Evolutionary conservation across 768 basidiomycete species (phyloP).

Genomic region (Leucocoprinus leucothites): DNA sequence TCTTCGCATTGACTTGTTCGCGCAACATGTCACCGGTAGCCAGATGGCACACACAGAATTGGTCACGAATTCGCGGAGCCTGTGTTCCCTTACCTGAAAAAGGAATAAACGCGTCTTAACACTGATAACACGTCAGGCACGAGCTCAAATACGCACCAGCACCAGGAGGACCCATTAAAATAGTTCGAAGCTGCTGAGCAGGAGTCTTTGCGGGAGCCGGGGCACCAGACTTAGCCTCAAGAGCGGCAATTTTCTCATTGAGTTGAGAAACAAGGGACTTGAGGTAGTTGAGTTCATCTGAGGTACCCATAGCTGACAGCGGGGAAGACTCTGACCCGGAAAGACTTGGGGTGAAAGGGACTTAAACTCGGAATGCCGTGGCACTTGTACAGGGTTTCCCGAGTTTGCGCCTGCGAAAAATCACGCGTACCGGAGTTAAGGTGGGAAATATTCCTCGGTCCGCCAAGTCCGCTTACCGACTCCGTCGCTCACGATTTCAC

Average conservation of each 20-base stretch:
- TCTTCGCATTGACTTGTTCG: constrained; percentile 86
- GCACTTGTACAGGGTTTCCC: constrained; percentile 1
- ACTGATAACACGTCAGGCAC: not conserved
- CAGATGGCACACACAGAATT: constrained; percentile 96
- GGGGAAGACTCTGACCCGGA: constrained; percentile 9
- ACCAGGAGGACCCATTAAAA: constrained; percentile 95
- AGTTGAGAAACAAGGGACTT: constrained; percentile 90
- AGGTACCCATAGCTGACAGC: constrained; percentile 47
- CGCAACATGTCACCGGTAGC: constrained; percentile 99
- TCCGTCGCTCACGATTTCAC: too few relatives aligned
- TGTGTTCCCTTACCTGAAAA: constrained; percentile 93
- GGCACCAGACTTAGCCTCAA: constrained; percentile 70
- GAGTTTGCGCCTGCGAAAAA: constrained; percentile 7
- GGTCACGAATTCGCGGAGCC: constrained; percentile 87
- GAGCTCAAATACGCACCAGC: constrained; percentile 61
- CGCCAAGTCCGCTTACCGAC: too few relatives aligned
- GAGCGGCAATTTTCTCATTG: constrained; percentile 78
- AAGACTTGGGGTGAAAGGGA: constrained; percentile 4
- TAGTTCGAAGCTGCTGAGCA: constrained; percentile 79
- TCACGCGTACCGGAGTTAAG: constrained; percentile 1
- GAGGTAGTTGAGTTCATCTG: constrained; percentile 90
- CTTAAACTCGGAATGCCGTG: constrained; percentile 2
- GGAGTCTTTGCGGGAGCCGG: constrained; percentile 47
- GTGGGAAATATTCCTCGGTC: too few relatives aligned
- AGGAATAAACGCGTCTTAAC: not conserved